Evolutionary conservation across 2,329 filamentous ascomycete genomes (phyloP), one percentile per base, ranked within the genome.

Genomic region (Endothia cerciana): DNA sequence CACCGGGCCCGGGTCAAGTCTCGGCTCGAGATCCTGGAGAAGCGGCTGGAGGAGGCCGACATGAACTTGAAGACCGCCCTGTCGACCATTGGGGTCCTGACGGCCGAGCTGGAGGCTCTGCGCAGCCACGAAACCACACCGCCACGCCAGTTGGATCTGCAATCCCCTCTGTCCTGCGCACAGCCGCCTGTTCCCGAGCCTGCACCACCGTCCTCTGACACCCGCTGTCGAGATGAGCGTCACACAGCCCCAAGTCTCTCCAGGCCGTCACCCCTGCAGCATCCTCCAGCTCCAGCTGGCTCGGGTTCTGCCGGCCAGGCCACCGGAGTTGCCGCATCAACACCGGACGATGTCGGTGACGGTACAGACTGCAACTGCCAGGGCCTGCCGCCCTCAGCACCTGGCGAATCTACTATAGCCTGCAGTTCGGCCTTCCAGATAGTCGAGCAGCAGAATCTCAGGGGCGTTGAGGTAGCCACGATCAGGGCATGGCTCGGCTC

Each of bases 1-100:
- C 82, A 85, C 69, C 80, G 82, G 4, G 80, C 81, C 10, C 74
- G 79, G 38, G 76, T 78, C 51, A 79, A 77, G 57, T 74, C 76
- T 45, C 75, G 77, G 45, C 76, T 83, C 33, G 70, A 75, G 1
- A 74, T 75, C 0, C 72, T 82, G 1, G 80, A 82, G 69, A 63
- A 71, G 22, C 65, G 69, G 7, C 72, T 79, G 6, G 59, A 40
- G 6, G 66, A 70, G 30, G 71, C 70, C 0, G 68, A 70, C 55
- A 58, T 19, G 13, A 60, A 60, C 19, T 70, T 74, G 6, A 60
- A 71, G 22, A 65, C 70, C n/a, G 73, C 72, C 1, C 62, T 74
- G 19, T 58, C 62, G 22, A 61, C 60, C 1, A 69, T 69, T 38
- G 41, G 40, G 8, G 30, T 30, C 13, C 60, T 67, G 36, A 59